Evolutionary conservation across 75 land plant genomes (phyloP), one percentile per base, ranked within the genome.

Genomic region (Pseudotsuga menziesii): DNA sequence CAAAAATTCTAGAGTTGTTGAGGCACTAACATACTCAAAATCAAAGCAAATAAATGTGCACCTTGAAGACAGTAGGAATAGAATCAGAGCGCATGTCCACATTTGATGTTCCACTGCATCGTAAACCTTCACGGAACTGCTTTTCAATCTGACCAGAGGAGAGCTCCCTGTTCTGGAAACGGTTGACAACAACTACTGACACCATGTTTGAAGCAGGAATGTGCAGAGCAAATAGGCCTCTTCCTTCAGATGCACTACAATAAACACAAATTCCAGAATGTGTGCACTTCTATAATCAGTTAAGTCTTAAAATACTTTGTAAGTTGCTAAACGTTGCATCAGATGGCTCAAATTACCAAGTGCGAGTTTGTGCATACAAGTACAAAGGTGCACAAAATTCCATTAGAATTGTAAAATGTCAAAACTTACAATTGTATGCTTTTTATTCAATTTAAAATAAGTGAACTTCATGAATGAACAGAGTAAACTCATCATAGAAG

Each of bases 111-210:
- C 82, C 61, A 81, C 48, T 57, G 83, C 80, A 44, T 78, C 84
- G 89, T 62, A 89, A 85, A 63, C 98, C 93, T 80, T 92, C 98
- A 74, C 92, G 93, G 77, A 94, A 94, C 74, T 90, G 98, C 60
- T 89, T 95, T 73, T 97, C 99, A 54, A 97, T 77, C 41, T 92
- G 84, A 27, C 82, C 78, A 26, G 90, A 70, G 4, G 98, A 82
- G 58, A 97, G 36, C 79, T 94, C 98, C 77, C 84, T 91, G 77
- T 94, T 94, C 76, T 86, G 86, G 70, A 81, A 91, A 70, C 93
- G 99, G 80, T 90, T 94, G 12, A 97, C 92, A 73, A 97, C 91
- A 71, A 92, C 80, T 56, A 88, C 93, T 55, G 36, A 27, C 70
- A 92, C 61, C 32, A 70, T 80, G 61, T 80, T 77, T 52, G 95